Conservation (phyloP, 352 stramenopile genomes). For the Phytophthora litchii region DNA sequence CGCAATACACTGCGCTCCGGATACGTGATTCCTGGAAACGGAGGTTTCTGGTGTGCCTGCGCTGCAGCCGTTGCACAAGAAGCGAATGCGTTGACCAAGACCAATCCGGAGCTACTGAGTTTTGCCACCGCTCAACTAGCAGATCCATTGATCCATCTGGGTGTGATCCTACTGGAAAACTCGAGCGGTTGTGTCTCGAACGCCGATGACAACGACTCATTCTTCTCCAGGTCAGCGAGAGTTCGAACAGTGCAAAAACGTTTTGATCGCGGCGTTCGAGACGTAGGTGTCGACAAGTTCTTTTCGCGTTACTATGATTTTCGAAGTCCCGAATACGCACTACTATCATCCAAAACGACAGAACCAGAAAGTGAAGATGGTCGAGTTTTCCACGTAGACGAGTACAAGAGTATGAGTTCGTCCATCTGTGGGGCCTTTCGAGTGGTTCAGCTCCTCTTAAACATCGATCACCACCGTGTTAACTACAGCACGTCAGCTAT, state of each 20-base stretch:
- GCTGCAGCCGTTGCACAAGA: conserved; percentile 18
- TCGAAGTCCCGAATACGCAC: conserved; percentile 17
- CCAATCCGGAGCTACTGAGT: conserved; percentile 13
- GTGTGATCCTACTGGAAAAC: conserved; percentile 34
- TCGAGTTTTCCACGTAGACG: conserved; percentile 14
- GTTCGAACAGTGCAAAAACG: conserved; percentile 17
- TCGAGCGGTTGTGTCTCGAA: background rate
- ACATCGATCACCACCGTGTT: conserved; percentile 17
- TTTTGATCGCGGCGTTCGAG: conserved; percentile 26
- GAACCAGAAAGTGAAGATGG: conserved; percentile 31
- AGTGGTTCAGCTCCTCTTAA: conserved; percentile 32
- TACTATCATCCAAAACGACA: conserved; percentile 4
- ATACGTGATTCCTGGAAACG: conserved; percentile 31
- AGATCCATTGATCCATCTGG: conserved; percentile 18
- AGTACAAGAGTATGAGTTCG: conserved; percentile 12
- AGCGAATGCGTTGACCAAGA: conserved; percentile 1
- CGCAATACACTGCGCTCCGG: conserved; percentile 26
- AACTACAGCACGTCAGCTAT: conserved; percentile 21
- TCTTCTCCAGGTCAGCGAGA: conserved; percentile 25
- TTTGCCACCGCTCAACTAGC: conserved; percentile 9
- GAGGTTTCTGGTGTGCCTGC: conserved; percentile 34
- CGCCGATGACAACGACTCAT: conserved; percentile 7
- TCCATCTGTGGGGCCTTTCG: conserved; percentile 16
- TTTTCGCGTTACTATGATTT: conserved; percentile 35
- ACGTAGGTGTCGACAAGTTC: conserved; percentile 31